Conservation (phyloP, 306 rosid species). For the Castanea sativa region DNA sequence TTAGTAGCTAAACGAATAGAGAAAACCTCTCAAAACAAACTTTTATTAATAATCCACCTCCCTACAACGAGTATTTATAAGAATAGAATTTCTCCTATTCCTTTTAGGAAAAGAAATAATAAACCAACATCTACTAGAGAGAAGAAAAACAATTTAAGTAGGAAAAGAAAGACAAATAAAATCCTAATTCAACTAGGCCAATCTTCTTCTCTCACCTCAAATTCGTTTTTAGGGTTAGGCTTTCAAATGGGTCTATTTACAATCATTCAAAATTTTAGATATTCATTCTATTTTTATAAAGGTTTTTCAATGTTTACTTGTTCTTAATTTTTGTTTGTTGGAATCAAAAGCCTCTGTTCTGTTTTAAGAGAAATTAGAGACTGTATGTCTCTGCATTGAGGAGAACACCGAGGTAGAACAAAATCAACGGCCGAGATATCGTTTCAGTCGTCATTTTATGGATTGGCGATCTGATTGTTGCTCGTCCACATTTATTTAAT, state of each 20-base stretch:
- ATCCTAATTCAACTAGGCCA: no score
- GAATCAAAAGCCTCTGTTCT: background rate
- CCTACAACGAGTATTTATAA: no score
- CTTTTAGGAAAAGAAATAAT: no score
- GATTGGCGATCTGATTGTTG: conserved; percentile 74
- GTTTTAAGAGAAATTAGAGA: conserved; percentile 4
- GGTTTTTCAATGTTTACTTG: no score
- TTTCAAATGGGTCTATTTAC: background rate
- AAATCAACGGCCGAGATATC: conserved; percentile 65
- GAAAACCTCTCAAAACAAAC: no score
- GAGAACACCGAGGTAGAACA: conserved; percentile 52
- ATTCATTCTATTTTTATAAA: background rate
- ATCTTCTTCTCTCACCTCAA: background rate
- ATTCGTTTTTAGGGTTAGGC: background rate
- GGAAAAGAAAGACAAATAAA: no score
- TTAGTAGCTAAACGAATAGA: no score
- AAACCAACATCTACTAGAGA: no score
- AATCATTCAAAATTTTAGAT: no score
- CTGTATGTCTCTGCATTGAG: conserved; percentile 29
- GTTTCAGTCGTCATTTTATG: conserved; percentile 67
- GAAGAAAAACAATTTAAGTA: no score
- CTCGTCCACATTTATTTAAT: conserved; percentile 51
- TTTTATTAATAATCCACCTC: no score
- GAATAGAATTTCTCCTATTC: no score
- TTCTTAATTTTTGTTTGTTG: background rate